Evolutionary conservation across 1,139 yeast species (phyloP).

Genomic region (Suhomyces atakaporum): DNA sequence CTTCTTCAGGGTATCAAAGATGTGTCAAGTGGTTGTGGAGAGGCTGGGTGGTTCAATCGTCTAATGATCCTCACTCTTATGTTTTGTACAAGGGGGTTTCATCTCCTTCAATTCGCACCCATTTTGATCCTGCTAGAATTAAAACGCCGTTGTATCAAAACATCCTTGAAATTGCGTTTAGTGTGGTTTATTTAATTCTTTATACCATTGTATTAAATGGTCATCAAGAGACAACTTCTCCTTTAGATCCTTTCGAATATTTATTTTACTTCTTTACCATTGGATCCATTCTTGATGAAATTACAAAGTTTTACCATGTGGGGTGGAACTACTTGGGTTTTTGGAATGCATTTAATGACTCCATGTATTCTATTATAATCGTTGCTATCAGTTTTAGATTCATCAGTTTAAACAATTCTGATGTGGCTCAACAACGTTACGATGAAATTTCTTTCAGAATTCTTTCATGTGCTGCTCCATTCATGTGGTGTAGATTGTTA

Average conservation of each 20-base stretch:
- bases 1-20: slow-evolving; percentile 80
- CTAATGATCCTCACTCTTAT: slow-evolving; percentile 68
- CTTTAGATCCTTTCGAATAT: slow-evolving; percentile 48
- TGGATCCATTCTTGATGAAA: slow-evolving; percentile 68
- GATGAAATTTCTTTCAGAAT: slow-evolving; percentile 71
- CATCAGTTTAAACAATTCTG: slow-evolving; percentile 35
- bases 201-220: slow-evolving; percentile 68
- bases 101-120: slow-evolving; percentile 57
- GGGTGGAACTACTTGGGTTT: slow-evolving; percentile 74
- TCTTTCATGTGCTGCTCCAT: slow-evolving; percentile 79
- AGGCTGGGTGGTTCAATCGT: slow-evolving; percentile 86
- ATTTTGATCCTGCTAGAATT: slow-evolving; percentile 80
- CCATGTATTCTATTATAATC: slow-evolving; percentile 58
- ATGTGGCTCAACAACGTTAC: slow-evolving; percentile 34
- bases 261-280: slow-evolving; percentile 65
- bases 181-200: slow-evolving; percentile 61
- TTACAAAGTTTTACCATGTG: slow-evolving; percentile 70
- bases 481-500: slow-evolving; percentile 81
- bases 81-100: slow-evolving; percentile 63
- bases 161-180: slow-evolving; percentile 64
- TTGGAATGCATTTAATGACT: slow-evolving; percentile 78
- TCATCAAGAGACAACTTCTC: slow-evolving; percentile 33
- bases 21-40: slow-evolving; percentile 91
- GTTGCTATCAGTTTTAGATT: slow-evolving; percentile 57
- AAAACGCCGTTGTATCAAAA: slow-evolving; percentile 86